Percentiles rank a stretch among this genome's conserved stretches.
These are phyloP conservation scores for Hypoxylon sp. DNA, from an alignment of 2,329 filamentous ascomycete species.

Conservation along the genomic window DNA sequence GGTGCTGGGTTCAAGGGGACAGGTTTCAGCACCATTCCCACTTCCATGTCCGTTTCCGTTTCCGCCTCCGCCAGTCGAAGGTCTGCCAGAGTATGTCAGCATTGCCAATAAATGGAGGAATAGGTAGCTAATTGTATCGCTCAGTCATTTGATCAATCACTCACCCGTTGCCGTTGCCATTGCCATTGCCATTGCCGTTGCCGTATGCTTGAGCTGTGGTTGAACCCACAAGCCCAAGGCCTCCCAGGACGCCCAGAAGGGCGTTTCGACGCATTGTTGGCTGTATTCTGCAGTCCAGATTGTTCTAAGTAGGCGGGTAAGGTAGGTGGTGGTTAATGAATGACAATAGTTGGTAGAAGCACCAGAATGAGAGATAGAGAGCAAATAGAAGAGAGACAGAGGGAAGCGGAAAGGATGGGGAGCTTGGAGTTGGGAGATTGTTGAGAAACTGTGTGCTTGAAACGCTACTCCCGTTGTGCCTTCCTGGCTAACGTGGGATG, in stretches of 20 bases:
- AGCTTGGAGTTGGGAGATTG: slow-evolving; percentile 8
- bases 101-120: background rate
- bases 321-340: slow-evolving; percentile 42
- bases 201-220: slow-evolving; percentile 50
- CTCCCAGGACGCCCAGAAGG: slow-evolving; percentile 49
- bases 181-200: slow-evolving; percentile 18
- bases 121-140: background rate
- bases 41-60: slow-evolving; percentile 23
- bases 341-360: slow-evolving; percentile 35
- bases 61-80: slow-evolving; percentile 25
- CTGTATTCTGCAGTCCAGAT: slow-evolving; percentile 29
- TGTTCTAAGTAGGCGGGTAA: slow-evolving; percentile 31
- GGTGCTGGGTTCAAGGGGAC: slow-evolving; percentile 60
- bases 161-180: slow-evolving; percentile 45
- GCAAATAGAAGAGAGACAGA: slow-evolving; percentile 32
- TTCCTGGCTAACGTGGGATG: slow-evolving; percentile 24
- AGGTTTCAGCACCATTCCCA: slow-evolving; percentile 54
- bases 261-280: slow-evolving; percentile 49
- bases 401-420: slow-evolving; percentile 20
- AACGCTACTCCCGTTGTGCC: slow-evolving; percentile 31
- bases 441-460: slow-evolving; percentile 38
- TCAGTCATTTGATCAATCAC: slow-evolving; percentile 40
- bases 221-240: slow-evolving; percentile 46
- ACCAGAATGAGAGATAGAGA: slow-evolving; percentile 19
- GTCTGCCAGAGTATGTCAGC: slow-evolving; percentile 27